Evolutionary conservation across 1,284 basidiomycete genomes (phyloP).

Genomic region (Waitea zeae): DNA sequence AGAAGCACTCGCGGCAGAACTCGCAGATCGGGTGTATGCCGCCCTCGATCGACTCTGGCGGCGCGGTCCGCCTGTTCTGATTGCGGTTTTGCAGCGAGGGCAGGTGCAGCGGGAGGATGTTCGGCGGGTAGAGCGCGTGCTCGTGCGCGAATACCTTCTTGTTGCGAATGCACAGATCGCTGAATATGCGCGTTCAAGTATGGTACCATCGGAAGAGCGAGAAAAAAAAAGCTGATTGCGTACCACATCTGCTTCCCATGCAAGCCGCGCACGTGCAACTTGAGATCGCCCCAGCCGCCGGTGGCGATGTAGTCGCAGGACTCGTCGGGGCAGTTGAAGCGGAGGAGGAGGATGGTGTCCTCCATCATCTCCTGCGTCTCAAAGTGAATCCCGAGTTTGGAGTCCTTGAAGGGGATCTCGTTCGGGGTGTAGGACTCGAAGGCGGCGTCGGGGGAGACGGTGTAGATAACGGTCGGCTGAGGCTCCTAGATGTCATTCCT

Average conservation of each 20-base stretch:
- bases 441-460: slow-evolving; percentile 41
- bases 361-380: slow-evolving; percentile 93
- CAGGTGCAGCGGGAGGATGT: slow-evolving; percentile 60
- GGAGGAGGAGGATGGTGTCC: slow-evolving; percentile 78
- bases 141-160: slow-evolving; percentile 97
- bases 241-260: slow-evolving; percentile 79
- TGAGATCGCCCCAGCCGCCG: slow-evolving; percentile 75
- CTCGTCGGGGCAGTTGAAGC: slow-evolving; percentile 74
- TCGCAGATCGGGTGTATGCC: slow-evolving; percentile 74
- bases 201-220: background rate
- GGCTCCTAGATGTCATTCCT: slow-evolving; percentile 34
- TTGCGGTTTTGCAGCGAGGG: slow-evolving; percentile 49
- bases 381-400: slow-evolving; percentile 70
- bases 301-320: slow-evolving; percentile 73
- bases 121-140: slow-evolving; percentile 69
- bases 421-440: slow-evolving; percentile 49
- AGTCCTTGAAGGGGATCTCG: slow-evolving; percentile 49
- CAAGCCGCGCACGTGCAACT: slow-evolving; percentile 55
- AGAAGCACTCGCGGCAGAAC: slow-evolving; percentile 86
- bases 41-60: slow-evolving; percentile 43
- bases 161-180: slow-evolving; percentile 76
- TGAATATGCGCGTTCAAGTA: too few relatives aligned
- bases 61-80: slow-evolving; percentile 17
- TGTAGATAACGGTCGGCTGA: slow-evolving; percentile 73
- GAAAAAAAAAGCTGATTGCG: slow-evolving; percentile 17